Evolutionary conservation across 768 basidiomycete species (phyloP), one percentile per base, ranked within the genome.

Genomic region (Lentinula boryana): DNA sequence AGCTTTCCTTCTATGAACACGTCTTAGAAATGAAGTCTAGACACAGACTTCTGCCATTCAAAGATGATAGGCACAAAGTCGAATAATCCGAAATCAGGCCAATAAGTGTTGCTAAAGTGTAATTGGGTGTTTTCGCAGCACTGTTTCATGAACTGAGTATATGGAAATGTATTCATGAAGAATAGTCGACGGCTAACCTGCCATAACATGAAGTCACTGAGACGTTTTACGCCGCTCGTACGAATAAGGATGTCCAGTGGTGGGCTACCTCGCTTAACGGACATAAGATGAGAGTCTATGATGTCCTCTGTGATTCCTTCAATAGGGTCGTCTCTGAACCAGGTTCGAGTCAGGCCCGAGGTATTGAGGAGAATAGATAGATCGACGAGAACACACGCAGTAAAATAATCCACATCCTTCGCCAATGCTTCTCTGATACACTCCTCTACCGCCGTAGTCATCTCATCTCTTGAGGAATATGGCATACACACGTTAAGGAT

Each of bases 181-280:
- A 52, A 18, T 2, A 55, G 31, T 55, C 44, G 41, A 41, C 13
- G 2, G 74, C 84, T 61, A 60, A 91, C 95, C 90, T 99, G 97
- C 97, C 96, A 99, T 15, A 95, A 83, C 69, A 98, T 71, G 69
- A 87, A 99, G 66, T 97, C 93, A 67, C 91, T 93, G 23, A 97
- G 74, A 3, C 94, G 81, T 61, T 84, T 88, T 5, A 96, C 97
- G 10, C 95, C 93, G 55, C 93, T 94, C 0, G 95, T 97, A 44
- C 97, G 84, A 21, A 99, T 78, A 56, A 98, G 81, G 51, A 99
- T 83, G 68, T 98, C 96, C 0, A 97, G 76, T 10, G 93, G 91
- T 12, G 89, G 91, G 66, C 86, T 89, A 18, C 82, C 85, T 12
- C 71, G 84, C 31, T 77, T 74, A 1, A 80, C 76, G 0, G 88